phyloP scores from a whole-genome alignment of 225 moss, liverwort and hornwort genomes.

The Bryoerythrophyllum caledonicum region DNA sequence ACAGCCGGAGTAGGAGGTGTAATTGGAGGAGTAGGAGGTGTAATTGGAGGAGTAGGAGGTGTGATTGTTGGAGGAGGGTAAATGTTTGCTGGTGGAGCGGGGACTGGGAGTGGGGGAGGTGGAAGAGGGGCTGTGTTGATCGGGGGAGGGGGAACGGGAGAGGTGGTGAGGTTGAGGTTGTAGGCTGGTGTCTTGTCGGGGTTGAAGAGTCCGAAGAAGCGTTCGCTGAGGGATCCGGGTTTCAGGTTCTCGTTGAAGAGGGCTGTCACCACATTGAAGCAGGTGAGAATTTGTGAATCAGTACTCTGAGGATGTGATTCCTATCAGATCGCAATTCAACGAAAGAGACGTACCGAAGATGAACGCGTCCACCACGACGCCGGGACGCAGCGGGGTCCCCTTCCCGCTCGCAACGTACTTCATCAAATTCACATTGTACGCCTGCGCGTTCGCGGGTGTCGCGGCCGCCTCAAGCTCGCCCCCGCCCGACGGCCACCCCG shows the following conservation, averaged over 20 bases:
- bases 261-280: neutral
- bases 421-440: slow-evolving; percentile 56
- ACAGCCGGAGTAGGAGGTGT: neutral
- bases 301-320: neutral
- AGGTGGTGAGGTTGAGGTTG: slow-evolving; percentile 44
- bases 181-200: slow-evolving; percentile 47
- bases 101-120: neutral
- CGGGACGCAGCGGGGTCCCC: slow-evolving; percentile 58
- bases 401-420: slow-evolving; percentile 39
- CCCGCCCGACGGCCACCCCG: slow-evolving; percentile 74
- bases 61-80: neutral
- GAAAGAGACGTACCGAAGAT: slow-evolving; percentile 41
- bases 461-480: slow-evolving; percentile 45
- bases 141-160: no score
- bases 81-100: slow-evolving; percentile 3
- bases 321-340: no score
- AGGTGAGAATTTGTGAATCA: neutral
- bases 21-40: neutral
- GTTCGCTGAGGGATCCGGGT: slow-evolving; percentile 54
- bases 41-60: neutral
- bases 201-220: slow-evolving; percentile 66
- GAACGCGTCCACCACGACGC: slow-evolving; percentile 37
- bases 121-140: neutral
- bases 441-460: slow-evolving; percentile 52
- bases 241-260: slow-evolving; percentile 84